Evolutionary conservation across 352 stramenopile genomes (phyloP), one percentile per base, ranked within the genome.

Genomic region (Pythium dissotocum): DNA sequence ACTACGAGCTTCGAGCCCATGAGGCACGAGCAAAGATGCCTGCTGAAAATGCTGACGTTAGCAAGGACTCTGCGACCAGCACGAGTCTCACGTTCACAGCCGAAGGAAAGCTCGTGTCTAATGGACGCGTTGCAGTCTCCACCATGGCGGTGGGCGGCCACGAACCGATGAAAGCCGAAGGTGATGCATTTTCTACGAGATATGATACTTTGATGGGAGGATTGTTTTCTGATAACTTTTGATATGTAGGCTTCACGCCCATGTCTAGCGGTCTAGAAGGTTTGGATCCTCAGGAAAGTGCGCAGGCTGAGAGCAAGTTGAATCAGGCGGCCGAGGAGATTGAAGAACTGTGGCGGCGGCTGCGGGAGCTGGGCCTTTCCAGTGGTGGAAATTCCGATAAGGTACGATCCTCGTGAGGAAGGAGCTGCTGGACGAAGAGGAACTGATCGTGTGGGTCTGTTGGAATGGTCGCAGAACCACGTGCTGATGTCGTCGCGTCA

Each of bases 291-390:
- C 70, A 67, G 46, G 70, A 77, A 24, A 77, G 73, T 16, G 73
- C 70, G 6, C 77, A 76, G 42, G 78, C 78, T 0, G 82, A 91
- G 60, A 78, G 68, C 24, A 82, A 94, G 58, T 60, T 94, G 57
- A 88, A 89, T 54, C 35, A 87, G 16, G 88, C 88, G 16, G 82
- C 86, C 3, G 74, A 81, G 0, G 88, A 95, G 70, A 94, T 95
- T 72, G 88, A 95, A 55, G 88, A 95, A 36, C 70, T 95, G 16
- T 93, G 82, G 83, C 78, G 80, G n/a, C 67, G 82, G n/a, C 71
- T 95, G 16, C 78, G 92, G 46, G 85, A 89, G 65, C 86, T 95
- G 6, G 88, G 88, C 30, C 76, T 95, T 24, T 87, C 85, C 0
- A 84, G 71, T 60, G 70, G 72, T 21, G 76, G 77, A 9, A 78